phyloP scores from a whole-genome alignment of 345 rosid genomes.

The Arabis hirsuta region DNA sequence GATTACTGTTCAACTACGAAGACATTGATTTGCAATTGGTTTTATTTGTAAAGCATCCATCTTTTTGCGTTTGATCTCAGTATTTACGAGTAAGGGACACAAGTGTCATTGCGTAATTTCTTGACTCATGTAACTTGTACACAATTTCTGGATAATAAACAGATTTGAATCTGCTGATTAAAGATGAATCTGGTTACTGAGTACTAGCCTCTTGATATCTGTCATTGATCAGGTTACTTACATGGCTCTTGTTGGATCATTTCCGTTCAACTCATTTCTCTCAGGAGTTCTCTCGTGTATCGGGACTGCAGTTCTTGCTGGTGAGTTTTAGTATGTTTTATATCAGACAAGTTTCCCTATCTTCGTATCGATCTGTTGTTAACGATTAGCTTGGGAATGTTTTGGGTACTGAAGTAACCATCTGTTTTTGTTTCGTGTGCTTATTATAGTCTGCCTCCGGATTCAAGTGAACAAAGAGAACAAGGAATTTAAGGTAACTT shows the following conservation, averaged over 20 bases:
- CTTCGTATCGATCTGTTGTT: neutral
- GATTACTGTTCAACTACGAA: too few species aligned
- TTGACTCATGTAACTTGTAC: neutral
- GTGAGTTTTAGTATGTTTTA: constrained; percentile 47
- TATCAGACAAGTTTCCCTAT: constrained; percentile 25
- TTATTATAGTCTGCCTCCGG: constrained; percentile 77
- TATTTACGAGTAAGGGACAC: neutral
- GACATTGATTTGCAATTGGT: neutral
- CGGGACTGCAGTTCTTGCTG: constrained; percentile 98
- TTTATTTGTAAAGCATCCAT: neutral
- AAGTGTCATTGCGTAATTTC: neutral
- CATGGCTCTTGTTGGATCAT: constrained; percentile 95
- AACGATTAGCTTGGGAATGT: neutral
- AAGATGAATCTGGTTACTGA: neutral
- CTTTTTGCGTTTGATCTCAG: constrained; percentile 4
- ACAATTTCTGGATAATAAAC: neutral
- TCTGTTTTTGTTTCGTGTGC: neutral
- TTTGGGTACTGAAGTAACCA: neutral
- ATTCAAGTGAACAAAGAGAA: constrained; percentile 96
- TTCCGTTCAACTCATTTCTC: constrained; percentile 96
- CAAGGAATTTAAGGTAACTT: constrained; percentile 80
- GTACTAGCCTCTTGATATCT: neutral
- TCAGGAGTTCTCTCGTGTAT: constrained; percentile 96
- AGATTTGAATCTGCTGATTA: neutral
- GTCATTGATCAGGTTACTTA: constrained; percentile 66